These are phyloP conservation scores for Agaricus blazei DNA, from an alignment of 768 basidiomycete species.

Conservation along the genomic window DNA sequence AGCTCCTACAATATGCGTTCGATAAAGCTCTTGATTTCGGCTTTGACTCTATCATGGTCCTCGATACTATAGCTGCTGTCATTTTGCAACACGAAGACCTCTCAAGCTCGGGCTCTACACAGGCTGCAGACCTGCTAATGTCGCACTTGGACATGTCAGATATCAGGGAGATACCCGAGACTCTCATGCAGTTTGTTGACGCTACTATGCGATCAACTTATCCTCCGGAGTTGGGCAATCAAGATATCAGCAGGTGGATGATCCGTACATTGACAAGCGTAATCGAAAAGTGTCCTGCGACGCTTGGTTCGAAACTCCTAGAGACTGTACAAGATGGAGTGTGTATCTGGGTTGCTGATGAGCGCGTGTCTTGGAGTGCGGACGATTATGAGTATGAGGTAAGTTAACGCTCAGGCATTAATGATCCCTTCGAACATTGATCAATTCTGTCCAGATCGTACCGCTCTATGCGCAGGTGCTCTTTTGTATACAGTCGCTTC, in stretches of 20 bases:
- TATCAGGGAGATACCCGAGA: slow-evolving; percentile 45
- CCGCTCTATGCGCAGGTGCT: slow-evolving; percentile 60
- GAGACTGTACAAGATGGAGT: slow-evolving; percentile 50
- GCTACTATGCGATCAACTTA: slow-evolving; percentile 58
- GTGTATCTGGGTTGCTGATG: slow-evolving; percentile 61
- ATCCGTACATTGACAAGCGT: slow-evolving; percentile 47
- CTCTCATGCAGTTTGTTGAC: slow-evolving; percentile 55
- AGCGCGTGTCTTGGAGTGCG: slow-evolving; percentile 39
- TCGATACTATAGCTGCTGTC: slow-evolving; percentile 50
- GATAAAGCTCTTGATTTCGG: slow-evolving; percentile 60
- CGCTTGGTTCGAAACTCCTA: slow-evolving; percentile 40
- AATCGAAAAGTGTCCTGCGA: slow-evolving; percentile 52
- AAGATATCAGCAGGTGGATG: slow-evolving; percentile 57
- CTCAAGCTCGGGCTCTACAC: slow-evolving; percentile 33
- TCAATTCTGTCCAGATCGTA: slow-evolving; percentile 37
- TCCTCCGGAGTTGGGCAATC: slow-evolving; percentile 54
- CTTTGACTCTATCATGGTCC: slow-evolving; percentile 42
- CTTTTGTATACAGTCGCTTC: slow-evolving; percentile 44
- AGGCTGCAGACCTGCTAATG: slow-evolving; percentile 59
- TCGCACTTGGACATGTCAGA: slow-evolving; percentile 47
- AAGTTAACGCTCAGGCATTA: slow-evolving; percentile 16
- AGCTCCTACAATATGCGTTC: slow-evolving; percentile 44
- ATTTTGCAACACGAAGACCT: slow-evolving; percentile 33
- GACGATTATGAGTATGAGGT: slow-evolving; percentile 60
- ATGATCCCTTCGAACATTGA: not conserved